Conservation (phyloP, 768 basidiomycete genomes). For the Leccinum truebloodii region DNA sequence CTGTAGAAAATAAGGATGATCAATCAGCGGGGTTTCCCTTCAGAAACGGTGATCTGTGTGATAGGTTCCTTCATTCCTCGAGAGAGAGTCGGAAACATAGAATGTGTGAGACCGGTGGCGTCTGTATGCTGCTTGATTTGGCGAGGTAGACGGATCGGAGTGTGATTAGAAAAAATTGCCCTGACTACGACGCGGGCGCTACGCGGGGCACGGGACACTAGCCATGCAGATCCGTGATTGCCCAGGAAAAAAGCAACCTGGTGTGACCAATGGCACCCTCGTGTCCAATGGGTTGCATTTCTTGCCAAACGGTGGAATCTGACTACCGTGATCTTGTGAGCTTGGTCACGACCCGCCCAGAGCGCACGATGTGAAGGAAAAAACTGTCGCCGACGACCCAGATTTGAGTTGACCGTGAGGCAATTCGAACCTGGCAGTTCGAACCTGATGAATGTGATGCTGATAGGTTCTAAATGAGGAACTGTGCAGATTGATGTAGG, state of each 20-base stretch:
- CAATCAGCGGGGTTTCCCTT: not conserved
- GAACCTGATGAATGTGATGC: not conserved
- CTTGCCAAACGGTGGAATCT: not conserved
- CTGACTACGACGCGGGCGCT: constrained; percentile 14
- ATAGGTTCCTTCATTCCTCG: not conserved
- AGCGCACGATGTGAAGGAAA: not conserved
- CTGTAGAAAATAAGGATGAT: not conserved
- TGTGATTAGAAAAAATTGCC: constrained; percentile 9
- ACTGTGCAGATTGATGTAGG: not conserved
- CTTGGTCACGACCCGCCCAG: no score
- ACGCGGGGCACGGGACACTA: not conserved
- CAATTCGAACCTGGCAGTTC: not conserved
- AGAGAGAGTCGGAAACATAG: constrained; percentile 6
- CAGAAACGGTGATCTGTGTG: not conserved
- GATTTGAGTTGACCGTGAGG: not conserved
- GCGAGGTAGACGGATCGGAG: constrained; percentile 1
- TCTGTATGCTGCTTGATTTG: constrained; percentile 1
- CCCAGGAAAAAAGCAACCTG: not conserved
- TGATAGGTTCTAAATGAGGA: not conserved
- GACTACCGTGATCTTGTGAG: not conserved
- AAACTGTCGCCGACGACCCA: not conserved
- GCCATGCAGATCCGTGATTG: not conserved
- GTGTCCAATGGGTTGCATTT: not conserved
- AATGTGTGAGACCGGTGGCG: constrained; percentile 16
- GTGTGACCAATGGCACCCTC: no score